A percentile compares a stretch with the other conserved stretches of the same genome.
Conservation (phyloP, 805 yeast species). For the Kuraishia cidri region DNA sequence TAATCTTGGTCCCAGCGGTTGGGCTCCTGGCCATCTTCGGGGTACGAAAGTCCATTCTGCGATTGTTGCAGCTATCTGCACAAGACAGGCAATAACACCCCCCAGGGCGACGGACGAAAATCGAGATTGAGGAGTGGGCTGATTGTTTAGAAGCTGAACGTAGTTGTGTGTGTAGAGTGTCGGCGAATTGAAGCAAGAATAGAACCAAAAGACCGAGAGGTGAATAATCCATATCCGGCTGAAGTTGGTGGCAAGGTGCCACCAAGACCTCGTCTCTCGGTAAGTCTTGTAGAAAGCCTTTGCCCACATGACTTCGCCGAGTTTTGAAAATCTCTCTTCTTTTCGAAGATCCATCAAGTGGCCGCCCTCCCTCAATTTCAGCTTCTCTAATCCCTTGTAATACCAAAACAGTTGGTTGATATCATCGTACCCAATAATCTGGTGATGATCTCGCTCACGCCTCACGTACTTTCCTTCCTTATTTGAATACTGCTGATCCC, state of each 20-base stretch:
- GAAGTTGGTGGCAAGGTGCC: slow-evolving; percentile 38
- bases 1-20: slow-evolving; percentile 23
- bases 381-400: slow-evolving; percentile 21
- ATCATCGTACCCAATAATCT: slow-evolving; percentile 51
- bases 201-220: slow-evolving; percentile 40
- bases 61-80: slow-evolving; percentile 28
- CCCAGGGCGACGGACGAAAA: slow-evolving; percentile 36
- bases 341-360: slow-evolving; percentile 17
- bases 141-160: slow-evolving; percentile 27
- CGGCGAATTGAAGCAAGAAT: slow-evolving; percentile 40
- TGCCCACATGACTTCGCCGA: slow-evolving; percentile 30
- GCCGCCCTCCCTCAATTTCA: slow-evolving; percentile 23
- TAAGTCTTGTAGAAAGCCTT: slow-evolving; percentile 34
- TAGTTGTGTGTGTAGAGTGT: slow-evolving; percentile 36
- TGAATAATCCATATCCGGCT: slow-evolving; percentile 48
- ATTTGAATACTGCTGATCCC: slow-evolving; percentile 54
- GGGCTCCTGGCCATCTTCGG: slow-evolving; percentile 37
- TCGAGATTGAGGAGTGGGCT: slow-evolving; percentile 33
- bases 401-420: slow-evolving; percentile 45
- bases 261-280: slow-evolving; percentile 38
- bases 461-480: slow-evolving; percentile 46
- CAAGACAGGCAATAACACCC: slow-evolving; percentile 31
- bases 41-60: slow-evolving; percentile 40
- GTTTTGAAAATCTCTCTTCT: slow-evolving; percentile 19
- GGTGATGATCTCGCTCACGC: slow-evolving; percentile 61